Evolutionary conservation across 176 grass and related monocot genomes (phyloP), one percentile per base, ranked within the genome.

Genomic region (Carex littledalei): DNA sequence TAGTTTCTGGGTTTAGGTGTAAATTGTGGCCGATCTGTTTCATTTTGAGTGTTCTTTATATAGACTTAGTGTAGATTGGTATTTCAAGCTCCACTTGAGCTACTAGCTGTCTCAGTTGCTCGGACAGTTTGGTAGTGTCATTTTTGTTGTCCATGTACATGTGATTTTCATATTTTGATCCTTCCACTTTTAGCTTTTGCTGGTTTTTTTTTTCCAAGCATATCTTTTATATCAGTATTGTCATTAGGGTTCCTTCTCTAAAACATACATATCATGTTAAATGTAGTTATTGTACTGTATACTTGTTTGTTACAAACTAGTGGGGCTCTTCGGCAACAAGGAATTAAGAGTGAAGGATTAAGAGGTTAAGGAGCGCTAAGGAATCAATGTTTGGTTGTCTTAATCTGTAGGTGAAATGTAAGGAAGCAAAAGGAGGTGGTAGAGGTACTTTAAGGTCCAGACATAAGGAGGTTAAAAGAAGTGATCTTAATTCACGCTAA

Each of bases 51-150:
- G 67, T 41, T 65, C 62, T 77, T 80, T 39, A 80, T 92, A 69
- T 83, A 86, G 81, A 78, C 63, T 22, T 90, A 86, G 83, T 90
- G 86, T 94, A 92, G 84, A 88, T 88, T 78, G 73, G 53, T 86
- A 78, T 91, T 87, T 84, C 63, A 63, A 71, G 66, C 74, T 91
- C 71, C 73, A 88, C 29, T 20, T 8, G 81, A 62, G 58, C 86
- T 78, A 78, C 68, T 50, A 29, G 81, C 81, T 89, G 81, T 81
- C 85, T 81, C 2, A 16, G 59, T 84, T 81, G 74, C 86, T 84
- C 13, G 10, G 79, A 65, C 8, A 78, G 37, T 84, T 88, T 92
- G 20, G 34, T 90, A 61, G 67, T 88, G 73, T 84, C 79, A 60
- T 49, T 85, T 76, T 85, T 85, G 66, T 81, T 88, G 69, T 54